phyloP scores from a whole-genome alignment of 169 alveolate genomes.

The Plasmodium malariae region DNA sequence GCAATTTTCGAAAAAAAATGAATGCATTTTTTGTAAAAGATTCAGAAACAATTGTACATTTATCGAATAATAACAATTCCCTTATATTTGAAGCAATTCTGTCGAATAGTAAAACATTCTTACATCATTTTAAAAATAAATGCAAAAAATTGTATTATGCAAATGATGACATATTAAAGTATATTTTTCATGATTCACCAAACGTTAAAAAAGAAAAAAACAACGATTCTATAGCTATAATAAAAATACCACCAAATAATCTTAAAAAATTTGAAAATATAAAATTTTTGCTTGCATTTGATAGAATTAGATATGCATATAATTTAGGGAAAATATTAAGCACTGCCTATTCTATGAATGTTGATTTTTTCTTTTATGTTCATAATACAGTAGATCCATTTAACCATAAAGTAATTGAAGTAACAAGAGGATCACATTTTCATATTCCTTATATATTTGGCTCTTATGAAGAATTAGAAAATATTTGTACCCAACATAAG shows the following conservation, averaged over 20 bases:
- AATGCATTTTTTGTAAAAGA: constrained; percentile 73
- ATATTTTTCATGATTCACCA: constrained; percentile 66
- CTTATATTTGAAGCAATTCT: constrained; percentile 51
- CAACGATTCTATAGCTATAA: constrained; percentile 63
- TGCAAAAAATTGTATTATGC: constrained; percentile 62
- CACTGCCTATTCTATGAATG: constrained; percentile 79
- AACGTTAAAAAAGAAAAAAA: constrained; percentile 19
- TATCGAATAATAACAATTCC: constrained; percentile 42
- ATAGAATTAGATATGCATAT: constrained; percentile 83
- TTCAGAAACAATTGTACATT: constrained; percentile 35
- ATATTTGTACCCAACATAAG: constrained; percentile 78
- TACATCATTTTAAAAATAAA: constrained; percentile 31
- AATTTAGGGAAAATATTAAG: constrained; percentile 83
- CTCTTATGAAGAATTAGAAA: constrained; percentile 72
- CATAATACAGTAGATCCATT: constrained; percentile 85
- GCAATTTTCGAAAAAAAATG: constrained; percentile 69
- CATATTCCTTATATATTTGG: constrained; percentile 81
- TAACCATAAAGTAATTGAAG: constrained; percentile 83
- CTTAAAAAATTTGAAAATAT: constrained; percentile 19
- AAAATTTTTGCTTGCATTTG: constrained; percentile 81
- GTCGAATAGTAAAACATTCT: constrained; percentile 23
- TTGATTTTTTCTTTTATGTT: constrained; percentile 80
- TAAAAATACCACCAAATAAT: constrained; percentile 42
- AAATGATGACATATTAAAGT: constrained; percentile 35
- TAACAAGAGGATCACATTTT: constrained; percentile 85